Percentiles rank a stretch among this genome's conserved stretches.
Evolutionary conservation across 805 yeast species (phyloP).

Genomic region (Candida vartiovaarae): DNA sequence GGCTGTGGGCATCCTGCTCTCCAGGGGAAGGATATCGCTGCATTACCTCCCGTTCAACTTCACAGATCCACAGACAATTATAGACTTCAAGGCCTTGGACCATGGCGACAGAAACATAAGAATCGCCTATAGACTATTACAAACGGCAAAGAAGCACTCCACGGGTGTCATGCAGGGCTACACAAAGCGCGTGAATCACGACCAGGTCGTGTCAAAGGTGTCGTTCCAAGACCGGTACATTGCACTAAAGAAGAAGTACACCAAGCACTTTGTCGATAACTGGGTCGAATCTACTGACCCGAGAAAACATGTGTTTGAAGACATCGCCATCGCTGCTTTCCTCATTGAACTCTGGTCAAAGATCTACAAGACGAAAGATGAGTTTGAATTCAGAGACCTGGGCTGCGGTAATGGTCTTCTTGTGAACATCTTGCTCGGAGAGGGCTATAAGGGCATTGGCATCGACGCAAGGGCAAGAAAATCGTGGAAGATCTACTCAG

Average conservation of each 20-base stretch:
- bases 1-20: constrained; percentile 64
- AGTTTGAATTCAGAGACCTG: constrained; percentile 73
- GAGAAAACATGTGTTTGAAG: constrained; percentile 92
- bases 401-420: constrained; percentile 95
- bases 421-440: constrained; percentile 65
- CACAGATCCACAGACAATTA: constrained; percentile 21
- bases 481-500: constrained; percentile 77
- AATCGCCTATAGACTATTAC: constrained; percentile 72
- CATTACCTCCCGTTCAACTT: constrained; percentile 63
- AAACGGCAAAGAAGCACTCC: constrained; percentile 80
- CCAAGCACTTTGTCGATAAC: constrained; percentile 60
- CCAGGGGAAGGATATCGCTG: constrained; percentile 45
- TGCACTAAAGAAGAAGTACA: constrained; percentile 73
- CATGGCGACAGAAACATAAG: constrained; percentile 61
- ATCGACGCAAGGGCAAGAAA: constrained; percentile 86
- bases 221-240: constrained; percentile 80
- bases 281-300: constrained; percentile 98
- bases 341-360: constrained; percentile 78
- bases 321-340: constrained; percentile 91
- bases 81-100: constrained; percentile 27
- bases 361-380: constrained; percentile 32
- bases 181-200: constrained; percentile 83
- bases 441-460: constrained; percentile 79
- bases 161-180: constrained; percentile 80
- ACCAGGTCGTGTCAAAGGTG: constrained; percentile 73